Percentiles rank a stretch among this genome's conserved stretches.
phyloP scores from a whole-genome alignment of 345 rosid genomes.

The Heritiera littoralis region DNA sequence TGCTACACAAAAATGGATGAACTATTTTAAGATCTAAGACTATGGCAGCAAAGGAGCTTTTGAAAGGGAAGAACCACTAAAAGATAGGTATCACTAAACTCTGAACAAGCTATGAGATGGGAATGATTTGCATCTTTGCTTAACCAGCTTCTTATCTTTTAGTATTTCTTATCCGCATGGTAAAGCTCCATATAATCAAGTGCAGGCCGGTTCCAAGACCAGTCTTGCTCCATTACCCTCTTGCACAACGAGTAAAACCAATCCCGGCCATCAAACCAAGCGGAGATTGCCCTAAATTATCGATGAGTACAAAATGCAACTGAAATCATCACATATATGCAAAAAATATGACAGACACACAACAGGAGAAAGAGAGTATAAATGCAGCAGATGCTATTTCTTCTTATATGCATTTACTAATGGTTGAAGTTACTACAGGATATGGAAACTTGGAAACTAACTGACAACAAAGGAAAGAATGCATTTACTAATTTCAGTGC shows the following conservation, averaged over 20 bases:
- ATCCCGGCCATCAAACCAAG: conserved; percentile 70
- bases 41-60: neutral
- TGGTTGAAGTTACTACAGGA: neutral
- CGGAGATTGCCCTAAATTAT: conserved; percentile 72
- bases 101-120: conserved; percentile 36
- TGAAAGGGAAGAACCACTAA: neutral
- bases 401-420: neutral
- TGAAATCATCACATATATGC: neutral
- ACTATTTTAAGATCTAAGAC: no score
- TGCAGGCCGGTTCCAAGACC: conserved; percentile 99
- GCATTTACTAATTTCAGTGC: neutral
- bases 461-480: neutral
- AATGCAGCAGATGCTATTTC: neutral
- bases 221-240: conserved; percentile 96
- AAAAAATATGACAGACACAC: neutral
- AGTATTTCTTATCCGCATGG: conserved; percentile 67
- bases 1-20: conserved; percentile 30
- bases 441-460: neutral
- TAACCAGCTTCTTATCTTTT: neutral
- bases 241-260: conserved; percentile 71
- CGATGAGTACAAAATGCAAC: neutral
- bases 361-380: neutral
- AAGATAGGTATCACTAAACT: conserved; percentile 3
- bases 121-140: conserved; percentile 13
- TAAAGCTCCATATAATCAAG: conserved; percentile 95